Base-by-base conservation (phyloP, 108 stramenopile genomes). In the Cyclotella sp. region DNA sequence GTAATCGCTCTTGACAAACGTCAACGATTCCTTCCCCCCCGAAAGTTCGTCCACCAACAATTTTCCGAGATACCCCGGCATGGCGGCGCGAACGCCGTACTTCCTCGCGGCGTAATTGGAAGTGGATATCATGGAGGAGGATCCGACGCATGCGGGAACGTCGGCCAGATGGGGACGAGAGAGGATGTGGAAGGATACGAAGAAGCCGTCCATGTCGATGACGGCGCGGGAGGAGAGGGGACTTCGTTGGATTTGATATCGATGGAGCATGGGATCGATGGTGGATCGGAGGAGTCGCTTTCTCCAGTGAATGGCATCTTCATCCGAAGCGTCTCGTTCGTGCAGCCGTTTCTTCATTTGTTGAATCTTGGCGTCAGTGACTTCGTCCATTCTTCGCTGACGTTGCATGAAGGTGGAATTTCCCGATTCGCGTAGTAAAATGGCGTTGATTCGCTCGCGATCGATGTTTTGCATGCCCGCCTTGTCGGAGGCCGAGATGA, bases 1-100 rank as follows among this genome's bases (percentile, higher is more conserved):
- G 79, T 93, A 96, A 69, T 95, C 93, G 28, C 70, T 67, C 24
- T 76, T 82, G n/a, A 98, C 86, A 76, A 94, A 89, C 14, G 84
- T 73, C 59, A 95, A 59, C 42, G 68, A 53, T 57, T 91, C 85
- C 22, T 76, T 84, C 0, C 92, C 94, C 14, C 70, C 78, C 8
- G 87, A 88, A n/a, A 95, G 55, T 64, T 93, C 92, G 16, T 83
- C 51, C 8, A 95, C 94, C 13, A 97, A 75, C 64, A 89, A 88
- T 70, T 92, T 85, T 5, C 92, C 99, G 44, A 99, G 95, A 68
- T 95, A 98, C 18, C 97, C 97, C 0, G 98, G 97, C 99, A 99
- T 98, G 18, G 98, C 99, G n/a, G 91, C 88, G 1, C 99, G 87
- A 21, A 99, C 99, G 28, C 98, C 98, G 73, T 90, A 98, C 44